Evolutionary conservation across 2,329 filamentous ascomycete genomes (phyloP).

Genomic region (Phialophora chinensis): DNA sequence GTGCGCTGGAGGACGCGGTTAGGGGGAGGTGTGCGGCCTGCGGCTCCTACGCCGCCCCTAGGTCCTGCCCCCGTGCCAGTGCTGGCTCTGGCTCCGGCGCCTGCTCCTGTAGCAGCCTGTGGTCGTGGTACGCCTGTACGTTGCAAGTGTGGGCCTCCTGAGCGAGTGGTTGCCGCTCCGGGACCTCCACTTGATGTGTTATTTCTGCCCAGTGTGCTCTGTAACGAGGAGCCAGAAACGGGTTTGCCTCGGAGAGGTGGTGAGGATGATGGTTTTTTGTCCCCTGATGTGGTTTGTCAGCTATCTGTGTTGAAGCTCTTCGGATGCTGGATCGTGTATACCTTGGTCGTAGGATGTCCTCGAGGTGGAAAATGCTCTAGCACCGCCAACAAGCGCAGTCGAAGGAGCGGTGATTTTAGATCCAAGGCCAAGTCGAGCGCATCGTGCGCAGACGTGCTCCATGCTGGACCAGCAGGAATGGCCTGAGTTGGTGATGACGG

Average conservation of each 20-base stretch:
- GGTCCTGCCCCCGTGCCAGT: slow-evolving; percentile 6
- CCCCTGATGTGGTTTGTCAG: not conserved
- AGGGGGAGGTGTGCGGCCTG: slow-evolving; percentile 12
- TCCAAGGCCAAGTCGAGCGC: slow-evolving; percentile 27
- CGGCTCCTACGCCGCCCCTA: not conserved
- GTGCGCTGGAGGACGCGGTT: slow-evolving; percentile 22
- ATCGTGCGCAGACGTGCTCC: slow-evolving; percentile 29
- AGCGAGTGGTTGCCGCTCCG: not conserved
- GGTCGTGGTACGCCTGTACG: slow-evolving; percentile 6
- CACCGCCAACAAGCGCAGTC: not conserved
- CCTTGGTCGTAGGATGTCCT: slow-evolving; percentile 21
- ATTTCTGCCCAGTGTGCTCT: slow-evolving; percentile 6
- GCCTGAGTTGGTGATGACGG: not conserved
- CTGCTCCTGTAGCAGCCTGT: not conserved
- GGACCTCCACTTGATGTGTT: not conserved
- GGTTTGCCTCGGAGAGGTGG: slow-evolving; percentile 8
- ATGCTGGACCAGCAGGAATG: not conserved
- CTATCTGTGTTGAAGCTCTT: slow-evolving; percentile 2
- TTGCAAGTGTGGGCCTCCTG: slow-evolving; percentile 3
- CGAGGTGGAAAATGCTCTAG: slow-evolving; percentile 24
- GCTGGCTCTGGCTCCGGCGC: not conserved
- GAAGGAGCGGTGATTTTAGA: not conserved
- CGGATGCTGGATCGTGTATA: slow-evolving; percentile 6
- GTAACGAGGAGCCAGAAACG: not conserved
- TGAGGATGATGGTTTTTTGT: slow-evolving; percentile 10